Percentiles rank a stretch among this genome's conserved stretches.
Conservation (phyloP, 2,329 filamentous ascomycete species). For the Tolypocladium pustulatum region DNA sequence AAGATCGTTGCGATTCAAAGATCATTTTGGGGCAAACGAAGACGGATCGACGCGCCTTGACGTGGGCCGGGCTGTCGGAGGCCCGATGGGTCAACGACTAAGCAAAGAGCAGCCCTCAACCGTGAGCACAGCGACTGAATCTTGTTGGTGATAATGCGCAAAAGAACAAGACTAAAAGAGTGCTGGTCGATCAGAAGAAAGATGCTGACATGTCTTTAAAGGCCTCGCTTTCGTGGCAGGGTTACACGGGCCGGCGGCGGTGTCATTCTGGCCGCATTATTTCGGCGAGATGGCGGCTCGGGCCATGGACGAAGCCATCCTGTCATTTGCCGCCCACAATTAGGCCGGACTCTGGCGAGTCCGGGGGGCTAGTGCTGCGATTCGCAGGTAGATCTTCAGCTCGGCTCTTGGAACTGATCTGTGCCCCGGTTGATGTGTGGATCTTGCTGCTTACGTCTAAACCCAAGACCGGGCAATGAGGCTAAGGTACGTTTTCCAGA, state of each 20-base stretch:
- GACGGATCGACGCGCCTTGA: not conserved
- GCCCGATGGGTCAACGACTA: not conserved
- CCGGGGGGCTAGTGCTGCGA: not conserved
- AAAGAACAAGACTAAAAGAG: not conserved
- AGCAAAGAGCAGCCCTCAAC: too few species aligned
- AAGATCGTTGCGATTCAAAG: not conserved
- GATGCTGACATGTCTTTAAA: too few species aligned
- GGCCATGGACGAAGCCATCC: not conserved
- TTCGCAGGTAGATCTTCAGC: not conserved
- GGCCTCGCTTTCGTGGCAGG: too few species aligned
- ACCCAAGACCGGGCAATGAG: too few species aligned
- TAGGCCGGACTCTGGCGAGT: not conserved
- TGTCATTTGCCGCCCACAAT: not conserved
- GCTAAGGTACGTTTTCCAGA: too few species aligned
- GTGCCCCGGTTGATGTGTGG: too few species aligned
- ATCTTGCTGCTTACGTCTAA: too few species aligned
- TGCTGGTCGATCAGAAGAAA: not conserved
- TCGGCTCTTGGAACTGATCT: not conserved
- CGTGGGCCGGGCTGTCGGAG: not conserved
- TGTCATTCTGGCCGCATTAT: not conserved
- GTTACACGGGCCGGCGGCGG: not conserved
- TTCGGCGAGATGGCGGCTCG: not conserved
- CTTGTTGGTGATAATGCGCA: not conserved
- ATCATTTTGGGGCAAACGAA: not conserved
- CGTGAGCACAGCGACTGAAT: not conserved